Conservation (phyloP, 352 stramenopile genomes). For the Phytophthora podocarpi region DNA sequence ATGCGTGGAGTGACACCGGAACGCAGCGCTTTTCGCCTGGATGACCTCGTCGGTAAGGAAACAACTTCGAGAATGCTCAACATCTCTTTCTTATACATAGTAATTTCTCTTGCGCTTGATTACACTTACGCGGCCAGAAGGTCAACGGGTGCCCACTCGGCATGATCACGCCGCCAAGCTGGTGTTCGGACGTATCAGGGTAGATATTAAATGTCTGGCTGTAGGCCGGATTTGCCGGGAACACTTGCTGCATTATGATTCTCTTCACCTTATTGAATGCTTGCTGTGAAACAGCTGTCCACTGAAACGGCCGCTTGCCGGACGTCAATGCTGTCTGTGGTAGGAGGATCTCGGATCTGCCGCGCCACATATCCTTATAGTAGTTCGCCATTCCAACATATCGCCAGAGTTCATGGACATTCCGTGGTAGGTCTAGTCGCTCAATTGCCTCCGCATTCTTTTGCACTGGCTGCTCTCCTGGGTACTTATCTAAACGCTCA, state of each 20-base stretch:
- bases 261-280: not conserved
- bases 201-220: not conserved
- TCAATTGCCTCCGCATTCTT: slow-evolving; percentile 1
- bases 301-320: not conserved
- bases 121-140: not conserved
- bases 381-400: slow-evolving; percentile 9
- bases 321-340: slow-evolving; percentile 1
- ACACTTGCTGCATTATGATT: not conserved
- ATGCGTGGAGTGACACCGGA: not conserved
- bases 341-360: not conserved
- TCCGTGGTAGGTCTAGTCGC: not conserved
- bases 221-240: not conserved
- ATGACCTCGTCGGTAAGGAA: slow-evolving; percentile 2
- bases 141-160: not conserved
- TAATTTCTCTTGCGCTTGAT: not conserved
- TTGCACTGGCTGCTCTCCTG: not conserved
- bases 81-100: slow-evolving; percentile 5
- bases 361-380: slow-evolving; percentile 2
- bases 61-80: slow-evolving; percentile 9
- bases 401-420: not conserved
- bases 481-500: not conserved
- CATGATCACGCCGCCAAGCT: not conserved
- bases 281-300: not conserved
- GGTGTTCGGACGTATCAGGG: not conserved
- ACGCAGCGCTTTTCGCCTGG: not conserved